Evolutionary conservation across 2,329 filamentous ascomycete genomes (phyloP).

Genomic region (Trichoderma koningii): DNA sequence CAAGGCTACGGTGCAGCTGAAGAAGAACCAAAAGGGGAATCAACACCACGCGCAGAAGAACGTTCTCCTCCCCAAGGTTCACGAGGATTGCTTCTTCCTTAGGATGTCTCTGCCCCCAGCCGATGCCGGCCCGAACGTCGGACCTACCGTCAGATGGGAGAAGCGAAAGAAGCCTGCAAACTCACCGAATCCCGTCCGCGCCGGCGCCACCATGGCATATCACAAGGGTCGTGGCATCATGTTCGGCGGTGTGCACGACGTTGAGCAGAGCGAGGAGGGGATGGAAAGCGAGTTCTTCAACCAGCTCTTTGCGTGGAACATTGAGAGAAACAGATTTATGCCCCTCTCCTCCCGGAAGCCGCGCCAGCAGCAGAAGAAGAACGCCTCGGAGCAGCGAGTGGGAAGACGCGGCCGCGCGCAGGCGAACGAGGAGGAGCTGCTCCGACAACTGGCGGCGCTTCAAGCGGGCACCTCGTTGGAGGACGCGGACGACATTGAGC

Average conservation of each 20-base stretch:
- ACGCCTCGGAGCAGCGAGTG: constrained; percentile 55
- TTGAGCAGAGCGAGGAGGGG: constrained; percentile 87
- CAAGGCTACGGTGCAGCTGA: constrained; percentile 69
- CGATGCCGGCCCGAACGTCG: constrained; percentile 65
- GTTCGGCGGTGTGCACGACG: constrained; percentile 93
- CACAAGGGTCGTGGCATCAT: constrained; percentile 91
- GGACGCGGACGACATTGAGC: constrained; percentile 51
- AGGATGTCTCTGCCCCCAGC: constrained; percentile 72
- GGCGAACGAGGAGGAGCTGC: constrained; percentile 87
- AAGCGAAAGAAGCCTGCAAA: constrained; percentile 90
- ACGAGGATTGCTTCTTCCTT: constrained; percentile 94
- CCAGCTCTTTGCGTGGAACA: constrained; percentile 86
- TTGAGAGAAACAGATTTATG: constrained; percentile 95
- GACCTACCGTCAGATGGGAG: constrained; percentile 85
- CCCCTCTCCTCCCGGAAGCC: constrained; percentile 75
- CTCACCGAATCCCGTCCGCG: constrained; percentile 76
- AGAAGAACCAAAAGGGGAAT: constrained; percentile 62
- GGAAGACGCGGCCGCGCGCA: constrained; percentile 73
- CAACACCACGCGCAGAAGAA: constrained; percentile 66
- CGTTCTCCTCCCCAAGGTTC: constrained; percentile 80
- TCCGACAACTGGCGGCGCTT: constrained; percentile 82
- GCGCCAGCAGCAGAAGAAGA: constrained; percentile 62
- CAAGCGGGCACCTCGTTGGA: constrained; percentile 71
- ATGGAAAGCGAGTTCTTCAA: constrained; percentile 99
- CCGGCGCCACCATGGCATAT: constrained; percentile 89